Percentiles rank a stretch among this genome's conserved stretches.
Conservation (phyloP, 768 basidiomycete species). For the Russula virescens region DNA sequence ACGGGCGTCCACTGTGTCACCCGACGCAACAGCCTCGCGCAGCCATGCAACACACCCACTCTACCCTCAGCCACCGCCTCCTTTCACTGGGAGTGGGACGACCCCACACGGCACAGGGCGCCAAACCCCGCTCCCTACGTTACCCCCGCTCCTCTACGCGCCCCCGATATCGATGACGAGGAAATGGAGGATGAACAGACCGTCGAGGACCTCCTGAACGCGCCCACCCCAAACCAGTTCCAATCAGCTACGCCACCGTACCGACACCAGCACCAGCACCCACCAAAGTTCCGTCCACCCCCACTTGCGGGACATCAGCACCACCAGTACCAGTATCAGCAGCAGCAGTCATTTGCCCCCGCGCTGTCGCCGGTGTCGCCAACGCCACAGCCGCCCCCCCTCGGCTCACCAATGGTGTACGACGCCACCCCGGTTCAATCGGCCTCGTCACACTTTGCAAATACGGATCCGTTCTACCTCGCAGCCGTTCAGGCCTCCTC, state of each 20-base stretch:
- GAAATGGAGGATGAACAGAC: conserved; percentile 41
- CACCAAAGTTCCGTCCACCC: conserved; percentile 15
- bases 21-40: conserved; percentile 33
- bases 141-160: conserved; percentile 25
- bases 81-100: conserved; percentile 30
- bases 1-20: conserved; percentile 25
- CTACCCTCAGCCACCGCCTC: conserved; percentile 31
- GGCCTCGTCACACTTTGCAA: conserved; percentile 34
- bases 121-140: conserved; percentile 6
- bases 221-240: conserved; percentile 30
- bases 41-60: conserved; percentile 39
- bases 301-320: not conserved
- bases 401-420: conserved; percentile 3
- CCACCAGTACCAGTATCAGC: conserved; percentile 6
- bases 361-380: conserved; percentile 11
- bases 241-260: not conserved
- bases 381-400: no score
- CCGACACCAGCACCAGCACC: conserved; percentile 15
- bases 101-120: conserved; percentile 3
- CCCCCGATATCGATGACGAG: conserved; percentile 30
- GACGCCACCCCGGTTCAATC: conserved; percentile 17
- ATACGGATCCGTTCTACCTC: conserved; percentile 47
- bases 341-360: conserved; percentile 26
- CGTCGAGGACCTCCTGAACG: conserved; percentile 42
- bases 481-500: conserved; percentile 35